Evolutionary conservation across 768 basidiomycete species (phyloP).

Genomic region (Mycena rebaudengoi): DNA sequence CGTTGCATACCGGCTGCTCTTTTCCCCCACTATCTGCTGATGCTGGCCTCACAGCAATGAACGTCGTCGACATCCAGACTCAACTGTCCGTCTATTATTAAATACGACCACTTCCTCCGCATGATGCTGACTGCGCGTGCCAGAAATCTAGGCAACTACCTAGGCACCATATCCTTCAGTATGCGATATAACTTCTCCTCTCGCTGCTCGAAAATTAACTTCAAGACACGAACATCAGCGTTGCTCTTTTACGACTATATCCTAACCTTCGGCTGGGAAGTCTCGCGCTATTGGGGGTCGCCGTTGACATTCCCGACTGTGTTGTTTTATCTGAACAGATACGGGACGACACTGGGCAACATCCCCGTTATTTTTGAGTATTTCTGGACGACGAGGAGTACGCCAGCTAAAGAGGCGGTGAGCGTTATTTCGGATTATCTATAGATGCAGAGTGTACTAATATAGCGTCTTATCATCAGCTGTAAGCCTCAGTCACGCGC

Average conservation of each 20-base stretch:
- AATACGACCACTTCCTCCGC: too few species aligned
- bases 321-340: constrained; percentile 21
- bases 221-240: background rate
- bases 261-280: constrained; percentile 15
- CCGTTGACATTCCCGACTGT: background rate
- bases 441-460: background rate
- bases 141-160: constrained; percentile 16
- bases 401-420: background rate
- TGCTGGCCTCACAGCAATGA: too few species aligned
- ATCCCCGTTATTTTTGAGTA: constrained; percentile 16
- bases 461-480: background rate
- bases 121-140: too few species aligned
- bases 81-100: constrained; percentile 7
- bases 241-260: constrained; percentile 24
- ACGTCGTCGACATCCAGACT: background rate
- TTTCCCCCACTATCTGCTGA: too few species aligned
- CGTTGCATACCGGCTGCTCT: too few species aligned
- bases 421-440: background rate
- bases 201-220: too few species aligned
- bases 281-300: constrained; percentile 18
- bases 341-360: constrained; percentile 9
- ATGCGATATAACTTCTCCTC: background rate
- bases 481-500: too few species aligned
- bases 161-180: constrained; percentile 5
- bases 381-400: constrained; percentile 14